phyloP scores from a whole-genome alignment of 352 stramenopile genomes.

The Globisporangium solare region DNA sequence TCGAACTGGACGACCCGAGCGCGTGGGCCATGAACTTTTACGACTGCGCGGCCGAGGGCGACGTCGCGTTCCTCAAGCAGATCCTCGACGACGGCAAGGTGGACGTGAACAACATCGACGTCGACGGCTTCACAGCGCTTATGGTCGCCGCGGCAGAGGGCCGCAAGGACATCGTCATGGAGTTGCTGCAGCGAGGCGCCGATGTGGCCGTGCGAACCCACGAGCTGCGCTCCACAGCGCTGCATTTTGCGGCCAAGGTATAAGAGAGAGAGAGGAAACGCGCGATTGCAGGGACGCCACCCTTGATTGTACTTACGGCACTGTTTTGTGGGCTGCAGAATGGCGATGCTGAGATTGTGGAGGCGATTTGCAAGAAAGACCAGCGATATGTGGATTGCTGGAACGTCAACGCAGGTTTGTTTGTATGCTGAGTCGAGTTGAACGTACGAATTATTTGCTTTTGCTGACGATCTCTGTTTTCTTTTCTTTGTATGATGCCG shows the following conservation, averaged over 20 bases:
- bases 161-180: slow-evolving; percentile 46
- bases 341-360: slow-evolving; percentile 56
- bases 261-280: background rate
- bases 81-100: slow-evolving; percentile 60
- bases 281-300: no score
- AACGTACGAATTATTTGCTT: background rate
- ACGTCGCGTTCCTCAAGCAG: slow-evolving; percentile 51
- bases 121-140: slow-evolving; percentile 80
- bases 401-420: slow-evolving; percentile 65
- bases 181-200: slow-evolving; percentile 51
- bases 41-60: slow-evolving; percentile 64
- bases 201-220: slow-evolving; percentile 62
- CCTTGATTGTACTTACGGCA: background rate
- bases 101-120: slow-evolving; percentile 65
- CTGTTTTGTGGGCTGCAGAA: slow-evolving; percentile 28
- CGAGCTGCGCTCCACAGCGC: slow-evolving; percentile 65
- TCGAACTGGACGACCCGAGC: slow-evolving; percentile 48
- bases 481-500: background rate
- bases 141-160: slow-evolving; percentile 81
- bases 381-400: slow-evolving; percentile 47
- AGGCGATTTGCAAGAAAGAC: slow-evolving; percentile 66
- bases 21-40: slow-evolving; percentile 70
- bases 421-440: background rate
- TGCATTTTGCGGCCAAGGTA: slow-evolving; percentile 82
- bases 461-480: background rate